Evolutionary conservation across 345 rosid species (phyloP), one percentile per base, ranked within the genome.

Genomic region (Cardiospermum halicacabum): DNA sequence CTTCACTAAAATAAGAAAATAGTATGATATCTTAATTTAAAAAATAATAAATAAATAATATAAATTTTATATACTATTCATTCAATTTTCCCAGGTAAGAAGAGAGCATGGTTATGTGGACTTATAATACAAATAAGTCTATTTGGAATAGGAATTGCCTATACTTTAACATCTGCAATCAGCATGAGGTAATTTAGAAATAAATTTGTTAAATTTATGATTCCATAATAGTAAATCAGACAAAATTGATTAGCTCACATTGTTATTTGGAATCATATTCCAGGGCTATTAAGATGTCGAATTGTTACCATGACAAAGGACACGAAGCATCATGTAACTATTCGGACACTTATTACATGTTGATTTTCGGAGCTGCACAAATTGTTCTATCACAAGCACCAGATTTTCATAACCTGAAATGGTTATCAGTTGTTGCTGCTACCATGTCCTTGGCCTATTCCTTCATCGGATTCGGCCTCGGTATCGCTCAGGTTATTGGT

Each of bases 371-470:
- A 74, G 66, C 47, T 53, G 37, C 69, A 61, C 84, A 86, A 53
- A 58, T 82, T 37, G 10, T 82, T 19, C 28, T 84, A 21, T 80
- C 92, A 5, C 87, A 84, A 59, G 76, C 75, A 49, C 87, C 87
- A 9, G 75, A 84, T 73, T 81, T 80, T 56, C 85, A 84, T 59
- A 74, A 77, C 73, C 70, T 86, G 55, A 31, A 57, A 24, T 82
- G 85, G 81, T 79, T 86, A 13, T 86, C 92, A 0, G 6, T 78
- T 24, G 5, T 77, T 28, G 84, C 92, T 53, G 85, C 89, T 6
- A 15, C 65, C 66, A 84, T 84, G 92, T 80, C 89, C 60, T 77
- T 82, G 30, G 15, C 80, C 40, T 86, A 86, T 62, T 43, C 92
- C 43, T 75, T 53, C 24, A 82, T 78, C 0, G 92, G 92, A 51